Evolutionary conservation across 306 rosid species (phyloP), one percentile per base, ranked within the genome.

Genomic region (Lathyrus sativus): DNA sequence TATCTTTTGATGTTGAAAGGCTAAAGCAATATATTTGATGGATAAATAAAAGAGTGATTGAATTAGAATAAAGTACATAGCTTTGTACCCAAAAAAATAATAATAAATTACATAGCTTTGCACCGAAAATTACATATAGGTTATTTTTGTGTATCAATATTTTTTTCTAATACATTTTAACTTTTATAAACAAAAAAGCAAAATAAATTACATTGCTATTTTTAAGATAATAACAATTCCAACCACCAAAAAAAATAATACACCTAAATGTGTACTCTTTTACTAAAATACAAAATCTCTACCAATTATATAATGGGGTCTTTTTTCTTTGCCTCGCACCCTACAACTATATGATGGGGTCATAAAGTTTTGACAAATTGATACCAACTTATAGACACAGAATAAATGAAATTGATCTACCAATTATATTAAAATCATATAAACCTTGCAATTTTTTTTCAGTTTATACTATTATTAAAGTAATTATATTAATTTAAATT

Each of bases 261-360:
- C 42, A 29, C 44, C 35, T 49, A 67, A 37, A 72, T 62, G 26
- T 56, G 5, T 48, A 33, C 38, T 33, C 8, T 33, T 33, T 6
- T 33, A 50, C 70, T 57, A 70, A 44, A 72, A 62, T 74, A 77
- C 86, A 65, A 79, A 79, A 50, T 51, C 42, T n/a, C n/a, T n/a
- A n/a, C n/a, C n/a, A n/a, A n/a, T n/a, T n/a, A n/a, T n/a, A n/a
- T n/a, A n/a, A n/a, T n/a, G n/a, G n/a, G 83, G 76, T 72, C 84
- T 35, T 35, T 35, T 35, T 35, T 7, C 85, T 65, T 73, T 56
- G 24, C 58, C 66, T 70, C 80, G 56, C 70, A 72, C 64, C 87
- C 59, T 72, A 83, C 88, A 82, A 80, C 87, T 74, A 59, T 24
- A 76, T 41, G 9, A 75, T 74, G 86, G 85, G 84, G 85, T 76